Percentiles rank a stretch among this genome's conserved stretches.
These are phyloP conservation scores for Diutina mesorugosa DNA, from an alignment of 1,139 yeast genomes.

Conservation along the genomic window DNA sequence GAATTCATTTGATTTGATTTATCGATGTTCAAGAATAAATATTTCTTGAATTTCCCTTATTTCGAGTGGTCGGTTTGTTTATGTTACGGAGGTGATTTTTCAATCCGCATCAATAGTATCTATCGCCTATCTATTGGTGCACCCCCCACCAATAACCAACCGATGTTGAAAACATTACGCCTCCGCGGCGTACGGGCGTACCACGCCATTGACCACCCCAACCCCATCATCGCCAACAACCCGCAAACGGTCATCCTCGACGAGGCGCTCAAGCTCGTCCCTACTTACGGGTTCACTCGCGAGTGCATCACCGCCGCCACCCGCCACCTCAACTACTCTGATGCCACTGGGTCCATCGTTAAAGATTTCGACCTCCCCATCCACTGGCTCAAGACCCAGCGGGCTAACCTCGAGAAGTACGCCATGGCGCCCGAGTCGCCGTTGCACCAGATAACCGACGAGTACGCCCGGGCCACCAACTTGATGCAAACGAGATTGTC, in stretches of 20 bases:
- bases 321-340: slow-evolving; percentile 48
- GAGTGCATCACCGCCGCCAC: slow-evolving; percentile 50
- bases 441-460: slow-evolving; percentile 22
- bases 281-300: slow-evolving; percentile 55
- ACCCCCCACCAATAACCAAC: neutral
- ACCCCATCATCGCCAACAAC: slow-evolving; percentile 13
- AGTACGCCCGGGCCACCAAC: slow-evolving; percentile 44
- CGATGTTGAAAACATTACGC: neutral
- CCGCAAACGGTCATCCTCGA: neutral
- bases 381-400: slow-evolving; percentile 26
- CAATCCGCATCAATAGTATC: neutral
- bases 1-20: too few relatives aligned
- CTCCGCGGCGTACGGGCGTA: slow-evolving; percentile 3
- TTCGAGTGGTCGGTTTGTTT: too few relatives aligned
- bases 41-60: too few relatives aligned
- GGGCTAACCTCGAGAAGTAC: slow-evolving; percentile 21
- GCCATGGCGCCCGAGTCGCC: slow-evolving; percentile 14
- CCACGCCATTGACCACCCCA: slow-evolving; percentile 18
- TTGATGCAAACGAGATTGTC: slow-evolving; percentile 49
- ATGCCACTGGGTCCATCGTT: slow-evolving; percentile 35
- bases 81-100: neutral
- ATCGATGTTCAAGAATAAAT: too few relatives aligned
- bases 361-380: slow-evolving; percentile 32
- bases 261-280: slow-evolving; percentile 37
- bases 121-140: neutral